These are phyloP conservation scores for Panicum hallii DNA, from an alignment of 202 grass and related monocot genomes.

Conservation along the genomic window DNA sequence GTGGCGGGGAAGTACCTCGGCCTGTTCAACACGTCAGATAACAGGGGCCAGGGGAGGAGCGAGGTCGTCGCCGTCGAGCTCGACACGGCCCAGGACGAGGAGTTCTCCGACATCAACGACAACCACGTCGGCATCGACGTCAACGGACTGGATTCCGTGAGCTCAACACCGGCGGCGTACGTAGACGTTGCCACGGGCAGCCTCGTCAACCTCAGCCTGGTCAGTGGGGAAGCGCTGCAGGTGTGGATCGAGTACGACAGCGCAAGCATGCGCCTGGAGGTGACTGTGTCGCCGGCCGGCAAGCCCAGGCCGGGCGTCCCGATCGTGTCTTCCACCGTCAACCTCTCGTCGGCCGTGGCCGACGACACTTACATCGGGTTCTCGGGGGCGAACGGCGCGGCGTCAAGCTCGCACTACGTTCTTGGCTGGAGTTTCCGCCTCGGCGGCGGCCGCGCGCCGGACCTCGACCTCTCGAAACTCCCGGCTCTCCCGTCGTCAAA, in stretches of 20 bases:
- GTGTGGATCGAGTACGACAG: slow-evolving; percentile 82
- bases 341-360: slow-evolving; percentile 53
- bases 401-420: slow-evolving; percentile 64
- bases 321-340: slow-evolving; percentile 49
- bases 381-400: slow-evolving; percentile 70
- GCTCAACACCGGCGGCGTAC: slow-evolving; percentile 32
- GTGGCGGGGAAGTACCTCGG: slow-evolving; percentile 64
- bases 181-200: background rate
- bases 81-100: slow-evolving; percentile 66
- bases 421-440: slow-evolving; percentile 80
- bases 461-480: slow-evolving; percentile 64
- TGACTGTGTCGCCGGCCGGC: slow-evolving; percentile 50
- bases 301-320: slow-evolving; percentile 43
- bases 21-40: slow-evolving; percentile 56
- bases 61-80: slow-evolving; percentile 72
- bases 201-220: slow-evolving; percentile 32
- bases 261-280: slow-evolving; percentile 44
- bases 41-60: slow-evolving; percentile 23
- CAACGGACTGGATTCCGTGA: slow-evolving; percentile 40
- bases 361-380: slow-evolving; percentile 74
- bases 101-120: slow-evolving; percentile 55
- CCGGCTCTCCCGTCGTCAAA: slow-evolving; percentile 47
- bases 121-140: slow-evolving; percentile 85
- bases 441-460: slow-evolving; percentile 50
- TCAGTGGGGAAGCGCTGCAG: slow-evolving; percentile 34